Evolutionary conservation across 148 eudicot genomes (phyloP).

Genomic region (Dianthus caryophyllus): DNA sequence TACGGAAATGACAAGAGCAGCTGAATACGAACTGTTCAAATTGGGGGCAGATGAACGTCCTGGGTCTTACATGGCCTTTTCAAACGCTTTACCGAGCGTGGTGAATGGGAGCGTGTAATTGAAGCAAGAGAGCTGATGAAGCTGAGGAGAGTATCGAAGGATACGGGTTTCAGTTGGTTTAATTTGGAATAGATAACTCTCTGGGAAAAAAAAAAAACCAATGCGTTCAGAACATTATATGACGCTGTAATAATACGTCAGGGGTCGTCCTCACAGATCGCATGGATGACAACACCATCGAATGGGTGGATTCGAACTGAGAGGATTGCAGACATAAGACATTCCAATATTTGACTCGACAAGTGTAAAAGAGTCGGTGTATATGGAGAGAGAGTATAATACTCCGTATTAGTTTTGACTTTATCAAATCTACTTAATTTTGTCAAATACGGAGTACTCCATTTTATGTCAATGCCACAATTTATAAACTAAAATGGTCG

Average conservation of each 20-base stretch:
- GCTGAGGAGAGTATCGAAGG: conserved; percentile 56
- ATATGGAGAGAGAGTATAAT: too few species aligned
- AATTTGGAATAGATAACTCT: conserved; percentile 48
- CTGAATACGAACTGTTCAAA: conserved; percentile 66
- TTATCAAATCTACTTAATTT: too few species aligned
- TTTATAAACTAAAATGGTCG: too few species aligned
- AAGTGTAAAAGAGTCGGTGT: too few species aligned
- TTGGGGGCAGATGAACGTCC: conserved; percentile 46
- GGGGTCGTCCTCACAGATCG: background rate
- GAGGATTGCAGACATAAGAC: background rate
- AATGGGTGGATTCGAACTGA: background rate
- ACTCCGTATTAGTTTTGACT: too few species aligned
- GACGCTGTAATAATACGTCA: background rate
- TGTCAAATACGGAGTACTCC: too few species aligned
- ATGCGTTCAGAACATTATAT: background rate
- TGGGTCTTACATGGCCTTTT: conserved; percentile 77
- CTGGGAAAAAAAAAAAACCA: conserved; percentile 9
- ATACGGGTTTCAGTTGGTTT: conserved; percentile 82
- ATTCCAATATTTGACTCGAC: too few species aligned
- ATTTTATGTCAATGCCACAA: too few species aligned
- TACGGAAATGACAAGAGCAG: conserved; percentile 61
- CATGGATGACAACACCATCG: background rate
- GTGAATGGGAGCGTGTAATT: conserved; percentile 73
- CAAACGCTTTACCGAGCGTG: conserved; percentile 74
- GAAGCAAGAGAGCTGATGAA: conserved; percentile 78